These are phyloP conservation scores for Tolypocladium pustulatum DNA, from an alignment of 2,329 filamentous ascomycete species.

Conservation along the genomic window DNA sequence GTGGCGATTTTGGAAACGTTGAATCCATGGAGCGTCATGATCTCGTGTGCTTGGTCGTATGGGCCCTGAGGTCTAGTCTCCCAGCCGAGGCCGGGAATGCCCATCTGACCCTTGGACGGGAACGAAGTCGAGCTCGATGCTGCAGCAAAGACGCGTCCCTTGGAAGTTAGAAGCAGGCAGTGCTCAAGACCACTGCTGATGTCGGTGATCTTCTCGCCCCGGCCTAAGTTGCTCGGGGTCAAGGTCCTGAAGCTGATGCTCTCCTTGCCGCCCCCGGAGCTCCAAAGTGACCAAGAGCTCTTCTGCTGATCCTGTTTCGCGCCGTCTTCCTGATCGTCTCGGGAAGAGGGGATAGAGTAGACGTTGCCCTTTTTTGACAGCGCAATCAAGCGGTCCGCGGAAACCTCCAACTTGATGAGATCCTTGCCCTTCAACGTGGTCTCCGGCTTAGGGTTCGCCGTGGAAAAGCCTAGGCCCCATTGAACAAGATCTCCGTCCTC, in stretches of 20 bases:
- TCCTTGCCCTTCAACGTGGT: constrained; percentile 74
- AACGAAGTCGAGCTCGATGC: constrained; percentile 70
- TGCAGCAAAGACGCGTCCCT: constrained; percentile 80
- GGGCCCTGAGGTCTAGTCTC: constrained; percentile 62
- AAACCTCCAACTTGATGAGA: constrained; percentile 64
- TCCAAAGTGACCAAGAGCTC: constrained; percentile 65
- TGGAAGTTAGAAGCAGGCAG: constrained; percentile 71
- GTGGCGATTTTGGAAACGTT: constrained; percentile 66
- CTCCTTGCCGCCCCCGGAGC: constrained; percentile 16
- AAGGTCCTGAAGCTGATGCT: constrained; percentile 62
- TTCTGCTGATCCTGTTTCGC: constrained; percentile 47
- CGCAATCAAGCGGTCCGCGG: constrained; percentile 72
- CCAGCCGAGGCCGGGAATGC: constrained; percentile 76
- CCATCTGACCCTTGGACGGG: constrained; percentile 76
- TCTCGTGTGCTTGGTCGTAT: constrained; percentile 74
- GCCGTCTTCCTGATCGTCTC: constrained; percentile 56
- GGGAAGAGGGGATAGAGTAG: constrained; percentile 74
- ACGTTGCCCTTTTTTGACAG: constrained; percentile 65
- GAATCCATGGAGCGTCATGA: constrained; percentile 59
- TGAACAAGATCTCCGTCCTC: constrained; percentile 84
- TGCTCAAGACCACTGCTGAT: constrained; percentile 77
- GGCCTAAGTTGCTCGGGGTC: constrained; percentile 51
- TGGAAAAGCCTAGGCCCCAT: constrained; percentile 75
- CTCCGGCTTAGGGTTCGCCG: constrained; percentile 50
- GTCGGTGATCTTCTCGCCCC: constrained; percentile 63